Percentiles rank a stretch among this genome's conserved stretches.
Conservation (phyloP, 192 early-diverging fungal species). For the Backusella liffmaniae region DNA sequence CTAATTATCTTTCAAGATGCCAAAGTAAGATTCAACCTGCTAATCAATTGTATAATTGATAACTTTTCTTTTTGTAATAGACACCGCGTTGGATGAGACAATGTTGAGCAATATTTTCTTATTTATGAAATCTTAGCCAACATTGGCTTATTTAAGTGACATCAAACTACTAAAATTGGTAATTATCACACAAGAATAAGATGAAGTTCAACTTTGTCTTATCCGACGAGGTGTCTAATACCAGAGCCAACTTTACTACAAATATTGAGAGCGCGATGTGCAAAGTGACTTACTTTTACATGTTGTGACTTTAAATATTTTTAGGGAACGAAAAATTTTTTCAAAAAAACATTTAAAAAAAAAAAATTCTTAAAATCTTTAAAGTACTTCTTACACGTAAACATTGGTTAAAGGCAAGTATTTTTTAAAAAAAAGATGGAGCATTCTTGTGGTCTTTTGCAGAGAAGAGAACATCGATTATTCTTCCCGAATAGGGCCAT, state of each 20-base stretch:
- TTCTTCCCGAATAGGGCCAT: constrained; percentile 9
- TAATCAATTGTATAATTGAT: too few relatives aligned
- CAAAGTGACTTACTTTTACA: neutral
- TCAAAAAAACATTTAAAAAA: neutral
- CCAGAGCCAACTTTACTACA: neutral
- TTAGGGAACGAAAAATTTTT: neutral
- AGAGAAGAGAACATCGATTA: constrained; percentile 14
- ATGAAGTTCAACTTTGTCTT: too few relatives aligned
- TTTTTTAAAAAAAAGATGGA: neutral
- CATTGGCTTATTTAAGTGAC: too few relatives aligned
- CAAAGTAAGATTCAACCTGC: neutral
- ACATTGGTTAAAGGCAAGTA: constrained; percentile 1
- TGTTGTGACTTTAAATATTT: neutral
- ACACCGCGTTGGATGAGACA: too few relatives aligned
- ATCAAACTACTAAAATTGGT: too few relatives aligned
- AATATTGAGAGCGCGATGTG: neutral
- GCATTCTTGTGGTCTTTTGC: constrained; percentile 4
- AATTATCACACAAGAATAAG: too few relatives aligned
- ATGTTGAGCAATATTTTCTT: too few relatives aligned
- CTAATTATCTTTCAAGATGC: too few relatives aligned
- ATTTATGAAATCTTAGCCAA: too few relatives aligned
- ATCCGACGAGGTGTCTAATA: neutral
- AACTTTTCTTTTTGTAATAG: too few relatives aligned
- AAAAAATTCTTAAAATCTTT: neutral
- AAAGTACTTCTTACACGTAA: neutral